These are phyloP conservation scores for Dichotomocladium elegans DNA, from an alignment of 371 early-diverging fungal genomes.

Conservation along the genomic window DNA sequence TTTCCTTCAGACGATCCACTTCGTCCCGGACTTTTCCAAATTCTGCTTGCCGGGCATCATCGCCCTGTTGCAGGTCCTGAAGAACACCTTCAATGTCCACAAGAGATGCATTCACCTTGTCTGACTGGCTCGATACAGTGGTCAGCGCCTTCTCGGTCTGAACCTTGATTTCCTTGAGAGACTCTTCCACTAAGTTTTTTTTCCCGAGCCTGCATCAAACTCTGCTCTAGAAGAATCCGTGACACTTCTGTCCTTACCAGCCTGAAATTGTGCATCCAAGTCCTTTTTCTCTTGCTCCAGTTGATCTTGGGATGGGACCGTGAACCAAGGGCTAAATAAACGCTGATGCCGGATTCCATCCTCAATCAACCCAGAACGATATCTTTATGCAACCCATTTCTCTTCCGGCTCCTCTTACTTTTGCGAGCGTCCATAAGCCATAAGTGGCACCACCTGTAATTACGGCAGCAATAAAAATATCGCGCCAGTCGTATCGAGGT, in stretches of 20 bases:
- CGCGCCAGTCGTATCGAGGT: slow-evolving; percentile 85
- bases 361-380: slow-evolving; percentile 3
- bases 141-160: slow-evolving; percentile 70
- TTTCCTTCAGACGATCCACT: slow-evolving; percentile 69
- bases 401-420: slow-evolving; percentile 44
- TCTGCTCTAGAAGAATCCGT: no score
- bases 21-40: slow-evolving; percentile 70
- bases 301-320: slow-evolving; percentile 63
- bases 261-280: slow-evolving; percentile 71
- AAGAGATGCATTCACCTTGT: slow-evolving; percentile 69
- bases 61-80: slow-evolving; percentile 67
- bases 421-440: slow-evolving; percentile 74
- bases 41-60: slow-evolving; percentile 68
- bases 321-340: slow-evolving; percentile 66
- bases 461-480: slow-evolving; percentile 86
- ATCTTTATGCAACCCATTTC: not conserved
- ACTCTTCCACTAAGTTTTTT: slow-evolving; percentile 32
- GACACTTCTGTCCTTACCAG: no score
- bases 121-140: slow-evolving; percentile 69
- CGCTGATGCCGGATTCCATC: no score
- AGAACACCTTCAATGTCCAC: slow-evolving; percentile 62
- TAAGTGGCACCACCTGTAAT: slow-evolving; percentile 86
- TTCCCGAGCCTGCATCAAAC: not conserved
- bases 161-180: slow-evolving; percentile 56
- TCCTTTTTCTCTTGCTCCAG: slow-evolving; percentile 70